Percentiles rank a stretch among this genome's conserved stretches.
Evolutionary conservation across 2,329 filamentous ascomycete species (phyloP).

Genomic region (Beauveria sp.): DNA sequence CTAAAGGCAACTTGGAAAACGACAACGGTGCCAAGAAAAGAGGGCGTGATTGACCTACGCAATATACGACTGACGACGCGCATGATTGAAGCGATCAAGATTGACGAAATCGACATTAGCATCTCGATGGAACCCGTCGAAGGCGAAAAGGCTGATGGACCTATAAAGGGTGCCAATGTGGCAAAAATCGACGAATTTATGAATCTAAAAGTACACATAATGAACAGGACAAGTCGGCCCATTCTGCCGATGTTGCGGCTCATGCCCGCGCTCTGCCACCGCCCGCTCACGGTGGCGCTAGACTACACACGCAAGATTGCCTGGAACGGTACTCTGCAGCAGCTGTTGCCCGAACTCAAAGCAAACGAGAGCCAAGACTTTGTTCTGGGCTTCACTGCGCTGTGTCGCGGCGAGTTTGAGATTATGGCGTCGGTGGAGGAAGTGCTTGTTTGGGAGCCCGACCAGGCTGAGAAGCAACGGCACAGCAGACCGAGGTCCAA

Average conservation of each 20-base stretch:
- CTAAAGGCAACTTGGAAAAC: constrained; percentile 67
- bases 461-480: constrained; percentile 20
- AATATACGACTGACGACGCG: constrained; percentile 64
- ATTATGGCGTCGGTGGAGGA: constrained; percentile 77
- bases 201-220: constrained; percentile 61
- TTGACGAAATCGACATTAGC: constrained; percentile 69
- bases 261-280: constrained; percentile 67
- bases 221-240: constrained; percentile 61
- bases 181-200: constrained; percentile 50
- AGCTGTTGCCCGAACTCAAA: constrained; percentile 55
- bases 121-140: constrained; percentile 42
- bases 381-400: constrained; percentile 61
- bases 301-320: constrained; percentile 76
- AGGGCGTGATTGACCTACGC: constrained; percentile 68
- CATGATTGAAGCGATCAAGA: constrained; percentile 76
- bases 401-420: constrained; percentile 78
- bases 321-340: constrained; percentile 80
- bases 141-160: constrained; percentile 9
- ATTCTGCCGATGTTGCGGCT: constrained; percentile 68
- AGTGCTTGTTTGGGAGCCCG: constrained; percentile 45
- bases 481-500: constrained; percentile 37
- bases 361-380: constrained; percentile 54
- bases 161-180: constrained; percentile 12
- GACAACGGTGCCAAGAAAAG: constrained; percentile 39
- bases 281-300: constrained; percentile 63